Evolutionary conservation across 139 green algal species (phyloP), one percentile per base, ranked within the genome.

Genomic region (Chloropicon primus): DNA sequence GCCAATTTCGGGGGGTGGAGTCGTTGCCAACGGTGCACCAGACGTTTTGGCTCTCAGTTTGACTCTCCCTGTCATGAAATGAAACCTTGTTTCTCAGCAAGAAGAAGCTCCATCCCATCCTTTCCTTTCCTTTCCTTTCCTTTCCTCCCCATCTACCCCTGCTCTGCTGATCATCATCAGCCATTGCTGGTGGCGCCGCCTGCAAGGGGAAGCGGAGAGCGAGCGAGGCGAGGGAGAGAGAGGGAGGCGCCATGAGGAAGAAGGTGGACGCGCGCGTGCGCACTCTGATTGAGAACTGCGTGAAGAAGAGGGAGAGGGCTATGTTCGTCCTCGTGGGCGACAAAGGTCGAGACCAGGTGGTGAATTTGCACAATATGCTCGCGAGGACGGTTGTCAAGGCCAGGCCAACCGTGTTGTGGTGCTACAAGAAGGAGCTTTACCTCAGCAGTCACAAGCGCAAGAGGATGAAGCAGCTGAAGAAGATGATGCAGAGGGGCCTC

Each of bases 351-450:
- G 95, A 99, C 76, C 90, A 95, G 83, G 90, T 99, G 1, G 94
- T 98, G 21, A 98, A 99, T 81, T 81, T 99, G 78, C 94, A 99
- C 87, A 98, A 98, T 87, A 95, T 99, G 92, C 91, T 98, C 0
- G 91, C 83, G 27, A 98, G 97, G 78, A 92, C 92, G 17, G 84
- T 88, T 3, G 94, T 98, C n/a, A 97, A 96, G 77, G 90, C 93
- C 25, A 82, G 94, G 73, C 94, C 94, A 1, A 92, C 85, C 21
- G 95, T 99, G 74, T 87, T 99, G 21, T 99, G 95, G 95, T 99
- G 95, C 90, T 99, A 99, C 89, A 99, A 99, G 84, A 97, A 96
- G 82, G 93, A 99, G 25, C 84, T 99, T 2, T 90, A 96, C 77
- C 81, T 98, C 1, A 96, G 91, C 88, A 95, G 89, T 76, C 90